These are phyloP conservation scores for Catharanthus roseus DNA, from an alignment of 257 asterid species.

Conservation along the genomic window DNA sequence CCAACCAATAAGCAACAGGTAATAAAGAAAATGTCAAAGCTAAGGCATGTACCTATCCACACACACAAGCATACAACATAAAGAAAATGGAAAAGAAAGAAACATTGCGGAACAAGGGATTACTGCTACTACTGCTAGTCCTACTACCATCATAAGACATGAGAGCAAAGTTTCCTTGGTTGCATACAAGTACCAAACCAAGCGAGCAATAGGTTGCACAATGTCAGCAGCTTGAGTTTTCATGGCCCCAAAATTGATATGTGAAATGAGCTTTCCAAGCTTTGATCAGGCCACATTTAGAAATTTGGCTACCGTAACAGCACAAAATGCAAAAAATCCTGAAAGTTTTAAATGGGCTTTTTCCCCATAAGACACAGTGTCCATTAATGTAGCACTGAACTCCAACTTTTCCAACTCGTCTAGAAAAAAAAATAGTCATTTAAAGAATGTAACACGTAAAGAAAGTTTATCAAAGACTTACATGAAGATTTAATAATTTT, in stretches of 20 bases:
- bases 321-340: neutral
- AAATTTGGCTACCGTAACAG: neutral
- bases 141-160: neutral
- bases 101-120: too few species aligned
- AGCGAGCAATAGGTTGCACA: neutral
- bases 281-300: neutral
- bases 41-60: neutral
- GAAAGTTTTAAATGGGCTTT: neutral
- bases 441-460: neutral
- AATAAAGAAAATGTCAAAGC: neutral
- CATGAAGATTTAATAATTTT: too few species aligned
- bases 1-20: neutral
- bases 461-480: neutral
- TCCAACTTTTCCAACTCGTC: neutral
- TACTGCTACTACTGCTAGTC: neutral
- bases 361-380: neutral
- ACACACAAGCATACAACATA: neutral
- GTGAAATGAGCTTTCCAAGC: neutral
- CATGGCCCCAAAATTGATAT: neutral
- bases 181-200: neutral
- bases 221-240: neutral
- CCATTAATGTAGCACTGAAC: neutral
- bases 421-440: neutral
- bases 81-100: neutral
- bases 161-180: neutral